phyloP scores from a whole-genome alignment of 106 monocot species.

The Cymbidium sinense region DNA sequence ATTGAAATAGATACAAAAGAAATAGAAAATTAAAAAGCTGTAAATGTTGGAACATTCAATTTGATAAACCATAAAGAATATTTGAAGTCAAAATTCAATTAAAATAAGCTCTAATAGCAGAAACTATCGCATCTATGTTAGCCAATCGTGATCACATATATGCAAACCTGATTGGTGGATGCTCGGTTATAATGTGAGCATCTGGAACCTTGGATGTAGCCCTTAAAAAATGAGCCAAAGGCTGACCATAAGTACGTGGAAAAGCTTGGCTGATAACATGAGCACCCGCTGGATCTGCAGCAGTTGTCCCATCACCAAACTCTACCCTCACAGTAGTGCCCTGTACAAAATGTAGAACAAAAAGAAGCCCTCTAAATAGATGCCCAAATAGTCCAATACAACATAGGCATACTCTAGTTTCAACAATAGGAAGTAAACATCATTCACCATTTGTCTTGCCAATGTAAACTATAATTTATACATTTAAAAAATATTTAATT shows the following conservation, averaged over 20 bases:
- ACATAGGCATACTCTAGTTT: not conserved
- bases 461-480: no score
- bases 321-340: conserved; percentile 80
- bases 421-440: no score
- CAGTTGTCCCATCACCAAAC: conserved; percentile 77
- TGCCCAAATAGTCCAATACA: not conserved
- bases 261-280: conserved; percentile 56
- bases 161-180: conserved; percentile 44
- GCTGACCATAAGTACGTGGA: conserved; percentile 73
- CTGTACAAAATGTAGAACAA: conserved; percentile 19
- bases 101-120: not conserved
- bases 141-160: not conserved
- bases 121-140: no score
- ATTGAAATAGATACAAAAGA: not conserved
- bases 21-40: not conserved
- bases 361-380: not conserved
- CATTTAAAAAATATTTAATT: no score
- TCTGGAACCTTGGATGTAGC: conserved; percentile 46
- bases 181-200: conserved; percentile 61
- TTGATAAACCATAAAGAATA: not conserved
- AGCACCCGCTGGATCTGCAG: conserved; percentile 37
- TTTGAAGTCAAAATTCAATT: not conserved
- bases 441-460: no score
- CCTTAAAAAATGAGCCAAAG: conserved; percentile 68
- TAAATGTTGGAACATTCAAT: not conserved